Evolutionary conservation across 257 asterid genomes (phyloP), one percentile per base, ranked within the genome.

Genomic region (Eucommia ulmoides): DNA sequence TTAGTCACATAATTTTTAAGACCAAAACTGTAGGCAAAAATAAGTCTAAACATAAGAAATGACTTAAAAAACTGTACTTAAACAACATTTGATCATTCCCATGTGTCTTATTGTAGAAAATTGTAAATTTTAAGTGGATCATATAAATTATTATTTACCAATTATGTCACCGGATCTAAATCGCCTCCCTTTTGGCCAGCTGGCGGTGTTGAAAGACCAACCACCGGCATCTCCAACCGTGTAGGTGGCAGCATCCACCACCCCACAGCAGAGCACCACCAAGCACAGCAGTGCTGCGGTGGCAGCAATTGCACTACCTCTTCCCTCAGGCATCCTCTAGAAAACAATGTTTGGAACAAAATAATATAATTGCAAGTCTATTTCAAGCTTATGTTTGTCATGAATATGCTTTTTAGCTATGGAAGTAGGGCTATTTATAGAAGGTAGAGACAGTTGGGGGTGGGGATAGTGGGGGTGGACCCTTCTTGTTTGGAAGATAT

Each of bases 161-260:
- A 81, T 74, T 3, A 54, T 58, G 44, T 81, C 92, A 12, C 92
- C 92, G 23, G 82, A 78, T 26, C 53, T 56, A 44, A 77, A 81
- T 9, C 59, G 62, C 64, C 65, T 74, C 45, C 79, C 81, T 0
- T 19, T 41, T 8, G 82, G 75, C 91, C 86, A 80, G 46, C 58
- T 24, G 23, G 14, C 66, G 22, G 59, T 58, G 54, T 65, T 72
- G 51, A 64, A 74, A 60, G 68, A 60, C 92, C 92, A 81, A 0
- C 91, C 91, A 1, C 56, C 54, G 11, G 60, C 17, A 3, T 16
- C 75, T 3, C 86, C 86, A 48, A 81, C 83, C 11, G 17, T 57
- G 63, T 55, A 70, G n/a, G 33, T 56, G 51, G 76, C 70, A 20
- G 65, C 77, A 19, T 61, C 62, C 22, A 66, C 65, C 63, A 53